Evolutionary conservation across 306 rosid genomes (phyloP), one percentile per base, ranked within the genome.

Genomic region (Castanopsis chinensis): DNA sequence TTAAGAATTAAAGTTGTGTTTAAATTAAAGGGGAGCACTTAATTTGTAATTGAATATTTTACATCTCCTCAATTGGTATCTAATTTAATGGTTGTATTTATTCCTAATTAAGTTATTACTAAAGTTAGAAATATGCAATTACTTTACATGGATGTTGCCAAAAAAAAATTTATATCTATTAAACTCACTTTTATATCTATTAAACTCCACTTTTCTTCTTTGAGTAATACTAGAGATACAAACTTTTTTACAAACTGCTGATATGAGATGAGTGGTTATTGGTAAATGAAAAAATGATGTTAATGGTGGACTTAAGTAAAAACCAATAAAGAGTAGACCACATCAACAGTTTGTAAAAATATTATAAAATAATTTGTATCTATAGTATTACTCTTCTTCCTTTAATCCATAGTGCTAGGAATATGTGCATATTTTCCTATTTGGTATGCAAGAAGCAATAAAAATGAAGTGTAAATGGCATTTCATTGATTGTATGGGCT

Each of bases 1-100:
- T 41, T 41, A 41, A 41, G 45, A 37, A 41, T 41, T 41, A 41
- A 41, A 41, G 45, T 41, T 69, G 72, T 28, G 69, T 51, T 17
- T n/a, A 58, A 85, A 57, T 72, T 1, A 76, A 72, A 61, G 84
- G 57, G n/a, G 7, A 53, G 76, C 60, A 52, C 56, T 30, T 27
- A 55, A 23, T 76, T 11, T 73, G 76, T 69, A 83, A 80, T 78
- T 53, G 79, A 60, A 73, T 5, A 65, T 76, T 76, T 37, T 70
- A 70, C 49, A 51, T 35, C 37, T 73, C 49, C 69, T 80, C 18
- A 83, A 77, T 76, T 82, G 71, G 71, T 30, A 63, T 61, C n/a
- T 52, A 74, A 76, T 80, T 86, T 19, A 81, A 77, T 53, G 51
- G 4, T 20, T 75, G 21, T 60, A 27, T 67, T 72, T 32, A 59